Evolutionary conservation across 805 yeast species (phyloP), one percentile per base, ranked within the genome.

Genomic region (Yarrowia divulgata): DNA sequence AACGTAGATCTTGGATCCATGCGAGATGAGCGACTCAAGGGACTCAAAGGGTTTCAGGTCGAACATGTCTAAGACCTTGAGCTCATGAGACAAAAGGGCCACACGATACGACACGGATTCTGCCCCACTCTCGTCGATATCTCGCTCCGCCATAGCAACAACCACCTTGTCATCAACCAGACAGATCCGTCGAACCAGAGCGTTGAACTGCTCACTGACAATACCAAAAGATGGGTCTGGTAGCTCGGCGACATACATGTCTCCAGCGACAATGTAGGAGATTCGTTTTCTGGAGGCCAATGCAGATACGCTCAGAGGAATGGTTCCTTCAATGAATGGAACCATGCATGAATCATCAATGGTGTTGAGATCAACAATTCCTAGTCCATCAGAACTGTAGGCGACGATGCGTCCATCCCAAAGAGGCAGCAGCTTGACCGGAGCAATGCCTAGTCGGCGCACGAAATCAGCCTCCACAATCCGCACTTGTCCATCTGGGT

Each of bases 131-230:
- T 46, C 68, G 18, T 63, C 68, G 2, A 63, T 48, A 5, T 63
- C 57, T 10, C 57, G 35, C 18, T 48, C 57, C 10, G 68, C 68
- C 55, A 63, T 37, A 19, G 57, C 68, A 13, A 63, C 57, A n/a
- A 63, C 45, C n/a, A 48, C 57, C 37, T 37, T 48, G 12, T 63
- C 68, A 8, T 23, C 48, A 1, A 48, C 14, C 2, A 63, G 45
- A 39, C 57, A 48, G 35, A 63, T 49, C 14, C 68, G 43, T 46
- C 68, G 3, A 8, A 63, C 57, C 2, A 63, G 48, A 48, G 68
- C 68, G 8, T 63, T 63, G 48, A 63, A 63, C 13, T 63, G 68
- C 23, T 48, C 57, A n/a, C 57, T 48, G 55, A 48, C 45, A 37
- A 48, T 37, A 19, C 37, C 46, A 9, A 63, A 40, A 10, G 57